These are phyloP conservation scores for Daldinia sp. DNA, from an alignment of 2,329 filamentous ascomycete species.

Conservation along the genomic window DNA sequence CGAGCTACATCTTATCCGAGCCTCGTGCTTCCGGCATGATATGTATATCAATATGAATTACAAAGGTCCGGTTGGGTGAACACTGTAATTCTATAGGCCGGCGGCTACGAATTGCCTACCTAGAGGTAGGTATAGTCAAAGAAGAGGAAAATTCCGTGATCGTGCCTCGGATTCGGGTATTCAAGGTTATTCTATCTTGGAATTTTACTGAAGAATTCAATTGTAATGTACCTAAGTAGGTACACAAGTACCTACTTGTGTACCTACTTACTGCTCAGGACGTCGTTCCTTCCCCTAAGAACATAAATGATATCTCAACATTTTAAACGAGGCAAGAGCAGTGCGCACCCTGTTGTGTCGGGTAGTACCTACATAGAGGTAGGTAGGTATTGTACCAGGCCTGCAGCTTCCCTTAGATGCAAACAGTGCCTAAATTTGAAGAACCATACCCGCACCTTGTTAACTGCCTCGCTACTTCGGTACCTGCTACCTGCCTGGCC, in stretches of 20 bases:
- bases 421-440: too few relatives aligned
- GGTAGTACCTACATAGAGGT: too few relatives aligned
- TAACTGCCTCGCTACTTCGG: neutral
- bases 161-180: too few relatives aligned
- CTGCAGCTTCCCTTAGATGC: neutral
- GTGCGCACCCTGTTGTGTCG: neutral
- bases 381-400: neutral
- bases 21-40: conserved; percentile 4
- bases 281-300: neutral
- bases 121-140: neutral
- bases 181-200: too few relatives aligned
- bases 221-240: neutral
- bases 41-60: conserved; percentile 32
- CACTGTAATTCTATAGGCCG: neutral
- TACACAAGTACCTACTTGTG: neutral
- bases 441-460: too few relatives aligned
- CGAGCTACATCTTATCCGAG: neutral
- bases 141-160: neutral
- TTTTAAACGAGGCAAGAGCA: neutral
- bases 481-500: too few relatives aligned
- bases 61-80: neutral
- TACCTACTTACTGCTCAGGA: neutral
- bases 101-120: neutral
- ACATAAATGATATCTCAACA: neutral
- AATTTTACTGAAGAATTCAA: too few relatives aligned